phyloP scores from a whole-genome alignment of 2,329 filamentous ascomycete species.

The Hortaea sp. region DNA sequence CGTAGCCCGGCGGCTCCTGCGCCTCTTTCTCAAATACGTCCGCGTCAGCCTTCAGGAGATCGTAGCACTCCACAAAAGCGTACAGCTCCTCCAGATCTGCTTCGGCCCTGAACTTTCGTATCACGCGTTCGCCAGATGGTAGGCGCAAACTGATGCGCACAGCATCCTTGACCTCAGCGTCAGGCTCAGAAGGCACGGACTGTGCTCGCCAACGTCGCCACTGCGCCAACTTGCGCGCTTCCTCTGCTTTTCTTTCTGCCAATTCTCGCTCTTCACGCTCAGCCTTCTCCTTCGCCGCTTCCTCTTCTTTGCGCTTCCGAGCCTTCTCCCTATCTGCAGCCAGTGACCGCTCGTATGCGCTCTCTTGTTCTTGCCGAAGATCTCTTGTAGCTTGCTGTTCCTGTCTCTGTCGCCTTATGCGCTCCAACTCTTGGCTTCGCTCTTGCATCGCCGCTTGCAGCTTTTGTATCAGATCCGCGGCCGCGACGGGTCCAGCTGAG shows the following conservation, averaged over 20 bases:
- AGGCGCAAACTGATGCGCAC: constrained; percentile 60
- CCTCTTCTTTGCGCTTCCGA: constrained; percentile 64
- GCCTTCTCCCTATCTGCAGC: constrained; percentile 81
- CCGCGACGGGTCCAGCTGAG: constrained; percentile 60
- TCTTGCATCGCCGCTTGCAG: constrained; percentile 63
- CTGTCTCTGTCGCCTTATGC: constrained; percentile 63
- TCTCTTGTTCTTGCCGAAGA: constrained; percentile 80
- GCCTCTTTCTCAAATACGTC: constrained; percentile 27
- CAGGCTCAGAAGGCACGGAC: constrained; percentile 59
- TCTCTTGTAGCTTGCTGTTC: constrained; percentile 74
- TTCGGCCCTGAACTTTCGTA: constrained; percentile 62
- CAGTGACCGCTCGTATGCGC: constrained; percentile 83
- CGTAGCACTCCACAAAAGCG: constrained; percentile 89
- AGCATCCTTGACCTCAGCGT: constrained; percentile 51
- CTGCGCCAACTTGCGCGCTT: constrained; percentile 47
- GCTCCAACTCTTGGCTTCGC: constrained; percentile 64
- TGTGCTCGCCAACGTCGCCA: constrained; percentile 76
- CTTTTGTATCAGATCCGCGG: constrained; percentile 64
- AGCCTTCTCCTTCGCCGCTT: constrained; percentile 49
- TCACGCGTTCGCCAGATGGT: constrained; percentile 59
- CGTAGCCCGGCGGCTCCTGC: constrained; percentile 55
- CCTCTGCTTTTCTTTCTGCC: constrained; percentile 50
- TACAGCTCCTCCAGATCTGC: constrained; percentile 80
- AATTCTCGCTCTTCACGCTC: constrained; percentile 58
- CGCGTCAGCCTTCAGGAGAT: constrained; percentile 40